A percentile compares a stretch with the other conserved stretches of the same genome.
phyloP scores from a whole-genome alignment of 1,284 basidiomycete species.

The Coniferiporia weirii region DNA sequence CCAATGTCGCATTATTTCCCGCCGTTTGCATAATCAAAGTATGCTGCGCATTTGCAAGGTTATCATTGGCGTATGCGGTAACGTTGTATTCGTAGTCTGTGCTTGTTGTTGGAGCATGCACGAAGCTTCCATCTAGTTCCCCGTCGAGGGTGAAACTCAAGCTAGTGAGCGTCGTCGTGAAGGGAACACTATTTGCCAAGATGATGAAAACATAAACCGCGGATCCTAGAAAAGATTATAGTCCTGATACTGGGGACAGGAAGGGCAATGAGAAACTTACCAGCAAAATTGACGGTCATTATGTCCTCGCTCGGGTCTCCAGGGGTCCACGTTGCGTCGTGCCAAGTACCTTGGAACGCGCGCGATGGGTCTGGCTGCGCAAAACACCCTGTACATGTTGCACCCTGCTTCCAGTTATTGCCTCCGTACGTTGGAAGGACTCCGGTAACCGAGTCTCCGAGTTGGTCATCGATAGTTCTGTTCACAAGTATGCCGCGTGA shows the following conservation, averaged over 20 bases:
- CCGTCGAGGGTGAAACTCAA: slow-evolving; percentile 13
- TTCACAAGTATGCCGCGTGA: neutral
- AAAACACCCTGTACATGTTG: neutral
- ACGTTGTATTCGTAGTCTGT: too few species aligned
- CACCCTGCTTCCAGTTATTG: neutral
- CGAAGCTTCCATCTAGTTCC: slow-evolving; percentile 6
- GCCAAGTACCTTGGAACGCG: slow-evolving; percentile 18
- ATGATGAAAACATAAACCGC: slow-evolving; percentile 16
- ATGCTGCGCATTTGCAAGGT: slow-evolving; percentile 1
- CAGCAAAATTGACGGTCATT: slow-evolving; percentile 7
- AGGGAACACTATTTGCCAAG: slow-evolving; percentile 1
- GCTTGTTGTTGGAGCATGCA: slow-evolving; percentile 2
- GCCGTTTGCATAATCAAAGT: slow-evolving; percentile 8
- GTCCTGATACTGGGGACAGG: neutral
- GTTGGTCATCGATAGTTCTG: slow-evolving; percentile 12
- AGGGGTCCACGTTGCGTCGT: too few species aligned
- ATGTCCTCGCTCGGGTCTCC: neutral
- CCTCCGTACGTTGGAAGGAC: slow-evolving; percentile 2
- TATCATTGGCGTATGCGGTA: neutral
- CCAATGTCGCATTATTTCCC: neutral
- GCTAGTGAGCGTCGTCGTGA: neutral
- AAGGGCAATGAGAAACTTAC: slow-evolving; percentile 1
- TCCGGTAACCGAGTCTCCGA: slow-evolving; percentile 10
- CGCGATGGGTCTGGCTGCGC: slow-evolving; percentile 6
- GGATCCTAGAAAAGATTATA: neutral